Evolutionary conservation across 192 early-diverging fungal species (phyloP).

Genomic region (Entomortierella parvispora): DNA sequence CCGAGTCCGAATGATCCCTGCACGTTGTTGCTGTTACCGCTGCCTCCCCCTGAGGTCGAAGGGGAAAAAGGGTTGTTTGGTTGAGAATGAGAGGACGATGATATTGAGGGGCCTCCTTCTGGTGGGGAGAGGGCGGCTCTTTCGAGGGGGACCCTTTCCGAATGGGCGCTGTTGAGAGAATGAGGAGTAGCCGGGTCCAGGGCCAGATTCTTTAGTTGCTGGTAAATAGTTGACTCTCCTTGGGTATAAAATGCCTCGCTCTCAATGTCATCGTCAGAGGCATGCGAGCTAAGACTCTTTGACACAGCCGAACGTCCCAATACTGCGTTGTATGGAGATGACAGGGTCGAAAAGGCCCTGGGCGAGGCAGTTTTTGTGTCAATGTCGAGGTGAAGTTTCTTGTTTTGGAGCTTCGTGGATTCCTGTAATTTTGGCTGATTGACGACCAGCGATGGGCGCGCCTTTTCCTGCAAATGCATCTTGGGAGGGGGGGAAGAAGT

Average conservation of each 20-base stretch:
- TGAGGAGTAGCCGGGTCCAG: slow-evolving; percentile 17
- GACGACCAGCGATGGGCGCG: not conserved
- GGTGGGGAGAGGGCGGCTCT: slow-evolving; percentile 2
- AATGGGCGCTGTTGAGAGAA: slow-evolving; percentile 2
- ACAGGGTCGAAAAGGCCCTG: not conserved
- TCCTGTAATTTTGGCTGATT: not conserved
- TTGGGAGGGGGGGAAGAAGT: not conserved
- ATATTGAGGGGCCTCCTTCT: not conserved
- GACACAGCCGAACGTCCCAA: not conserved
- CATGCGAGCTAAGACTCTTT: slow-evolving; percentile 39
- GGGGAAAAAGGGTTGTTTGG: slow-evolving; percentile 2
- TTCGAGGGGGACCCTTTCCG: slow-evolving; percentile 2
- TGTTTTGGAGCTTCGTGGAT: slow-evolving; percentile 10
- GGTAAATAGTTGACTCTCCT: slow-evolving; percentile 47
- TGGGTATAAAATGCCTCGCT: slow-evolving; percentile 54
- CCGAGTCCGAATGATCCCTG: slow-evolving; percentile 24
- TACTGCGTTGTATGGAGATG: slow-evolving; percentile 3
- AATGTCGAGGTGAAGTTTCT: slow-evolving; percentile 12
- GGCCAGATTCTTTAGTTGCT: slow-evolving; percentile 30
- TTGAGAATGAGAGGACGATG: not conserved
- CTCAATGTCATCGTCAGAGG: slow-evolving; percentile 48
- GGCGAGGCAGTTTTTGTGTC: slow-evolving; percentile 1
- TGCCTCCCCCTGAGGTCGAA: slow-evolving; percentile 10
- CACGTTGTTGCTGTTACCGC: slow-evolving; percentile 3
- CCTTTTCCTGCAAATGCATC: not conserved